Evolutionary conservation across 331 rosid genomes (phyloP), one percentile per base, ranked within the genome.

Genomic region (Quercus lobata): DNA sequence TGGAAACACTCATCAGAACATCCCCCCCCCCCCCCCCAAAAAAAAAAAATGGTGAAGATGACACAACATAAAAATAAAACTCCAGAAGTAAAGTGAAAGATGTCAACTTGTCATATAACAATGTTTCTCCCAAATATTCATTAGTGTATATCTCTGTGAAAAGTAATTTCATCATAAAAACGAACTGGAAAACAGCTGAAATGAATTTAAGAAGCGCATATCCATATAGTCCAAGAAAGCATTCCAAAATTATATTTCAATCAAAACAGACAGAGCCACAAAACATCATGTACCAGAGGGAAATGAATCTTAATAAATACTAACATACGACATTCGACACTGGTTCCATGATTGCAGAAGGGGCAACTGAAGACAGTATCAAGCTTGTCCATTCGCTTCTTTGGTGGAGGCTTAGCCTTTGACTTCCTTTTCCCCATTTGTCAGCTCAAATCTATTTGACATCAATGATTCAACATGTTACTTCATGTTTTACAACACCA

Each of bases 301-400:
- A 65, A 17, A 66, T 6, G 11, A 30, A 30, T 66, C 24, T 44
- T 15, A 17, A n/a, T 8, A n/a, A 62, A 44, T 11, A 55, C 61
- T 69, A 70, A 86, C 93, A 90, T 84, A 66, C 91, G 90, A 44
- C 91, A 87, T 76, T 90, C 93, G 2, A 90, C 91, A 5, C 93
- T 87, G 76, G 86, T 86, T 30, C 91, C 93, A 76, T 90, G 93
- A 76, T 87, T 90, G 81, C 93, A 90, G 75, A 90, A 90, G 76
- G 93, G 93, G 53, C 93, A 90, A 76, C 87, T 85, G 83, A 90
- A 90, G 60, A 90, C 91, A 9, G 91, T 90, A 81, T 90, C 93
- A 54, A 90, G 91, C 93, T 87, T 90, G 79, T 86, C 88, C 89
- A 84, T 87, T 52, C 93, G 75, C 88, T 90, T 90, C 83, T 71